A percentile compares a stretch with the other conserved stretches of the same genome.
phyloP scores from a whole-genome alignment of 177 flowering plant genomes.

The Vitis hybrid region DNA sequence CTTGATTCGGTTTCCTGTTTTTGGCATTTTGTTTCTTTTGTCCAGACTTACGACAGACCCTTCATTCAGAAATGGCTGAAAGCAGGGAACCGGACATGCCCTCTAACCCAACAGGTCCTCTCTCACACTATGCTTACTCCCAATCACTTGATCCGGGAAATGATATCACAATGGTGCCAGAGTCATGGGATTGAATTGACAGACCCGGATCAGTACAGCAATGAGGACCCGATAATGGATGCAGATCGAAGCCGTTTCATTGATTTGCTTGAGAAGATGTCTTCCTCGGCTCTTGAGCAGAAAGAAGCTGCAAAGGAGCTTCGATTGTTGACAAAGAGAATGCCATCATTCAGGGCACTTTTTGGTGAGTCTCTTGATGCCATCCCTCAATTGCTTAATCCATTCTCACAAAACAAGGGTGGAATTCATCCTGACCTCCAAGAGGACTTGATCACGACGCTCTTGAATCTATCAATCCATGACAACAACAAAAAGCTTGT shows the following conservation, averaged over 20 bases:
- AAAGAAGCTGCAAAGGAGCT: constrained; percentile 74
- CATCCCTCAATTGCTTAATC: constrained; percentile 51
- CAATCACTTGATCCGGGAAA: constrained; percentile 53
- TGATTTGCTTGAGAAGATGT: constrained; percentile 48
- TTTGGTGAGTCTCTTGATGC: constrained; percentile 54
- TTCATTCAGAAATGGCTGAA: constrained; percentile 71
- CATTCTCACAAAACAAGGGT: constrained; percentile 35
- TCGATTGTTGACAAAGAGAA: constrained; percentile 59
- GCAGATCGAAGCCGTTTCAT: constrained; percentile 48
- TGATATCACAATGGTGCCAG: constrained; percentile 74
- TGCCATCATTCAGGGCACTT: constrained; percentile 63
- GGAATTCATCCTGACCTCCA: constrained; percentile 50
- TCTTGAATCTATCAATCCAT: constrained; percentile 74
- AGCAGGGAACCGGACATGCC: constrained; percentile 67
- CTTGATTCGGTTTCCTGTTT: background rate
- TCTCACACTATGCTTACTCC: constrained; percentile 65
- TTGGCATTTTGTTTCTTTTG: background rate
- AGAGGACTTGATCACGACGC: constrained; percentile 81
- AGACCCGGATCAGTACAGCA: constrained; percentile 18
- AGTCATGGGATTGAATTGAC: constrained; percentile 56
- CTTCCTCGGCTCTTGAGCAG: constrained; percentile 41
- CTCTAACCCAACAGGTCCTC: constrained; percentile 72
- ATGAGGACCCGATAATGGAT: constrained; percentile 46
- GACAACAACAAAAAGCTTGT: constrained; percentile 81
- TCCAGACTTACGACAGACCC: constrained; percentile 82